Conservation (phyloP, 306 rosid species). For the Astragalus glycyphyllos region DNA sequence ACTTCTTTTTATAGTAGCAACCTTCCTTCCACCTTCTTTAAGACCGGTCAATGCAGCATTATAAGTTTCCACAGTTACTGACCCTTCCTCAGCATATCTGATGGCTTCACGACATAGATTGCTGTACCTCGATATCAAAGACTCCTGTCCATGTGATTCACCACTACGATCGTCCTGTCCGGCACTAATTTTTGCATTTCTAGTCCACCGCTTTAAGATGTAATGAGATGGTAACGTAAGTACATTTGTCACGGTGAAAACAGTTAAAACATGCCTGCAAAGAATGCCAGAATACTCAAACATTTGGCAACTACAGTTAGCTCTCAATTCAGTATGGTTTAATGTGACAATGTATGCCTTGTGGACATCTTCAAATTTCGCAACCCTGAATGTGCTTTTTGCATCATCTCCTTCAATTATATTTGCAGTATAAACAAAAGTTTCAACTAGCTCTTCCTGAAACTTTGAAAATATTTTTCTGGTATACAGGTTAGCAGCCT, state of each 20-base stretch:
- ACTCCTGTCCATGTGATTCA: slow-evolving; percentile 70
- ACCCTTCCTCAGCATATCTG: slow-evolving; percentile 91
- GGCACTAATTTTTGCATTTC: slow-evolving; percentile 64
- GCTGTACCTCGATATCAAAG: slow-evolving; percentile 68
- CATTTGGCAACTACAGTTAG: slow-evolving; percentile 71
- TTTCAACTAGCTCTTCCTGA: slow-evolving; percentile 95
- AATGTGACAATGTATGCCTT: slow-evolving; percentile 76
- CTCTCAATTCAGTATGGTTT: slow-evolving; percentile 77
- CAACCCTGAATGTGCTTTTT: slow-evolving; percentile 85
- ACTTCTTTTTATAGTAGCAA: slow-evolving; percentile 64
- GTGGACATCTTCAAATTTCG: slow-evolving; percentile 86
- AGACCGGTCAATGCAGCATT: slow-evolving; percentile 73
- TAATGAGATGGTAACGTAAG: slow-evolving; percentile 84
- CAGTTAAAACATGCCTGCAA: slow-evolving; percentile 89
- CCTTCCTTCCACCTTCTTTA: slow-evolving; percentile 78
- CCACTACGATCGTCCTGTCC: slow-evolving; percentile 64
- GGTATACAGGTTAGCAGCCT: slow-evolving; percentile 87
- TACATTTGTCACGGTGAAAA: slow-evolving; percentile 86
- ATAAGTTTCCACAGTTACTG: slow-evolving; percentile 75
- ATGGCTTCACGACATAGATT: slow-evolving; percentile 81
- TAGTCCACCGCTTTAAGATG: slow-evolving; percentile 59
- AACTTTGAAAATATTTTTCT: slow-evolving; percentile 80
- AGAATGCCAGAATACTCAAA: slow-evolving; percentile 77
- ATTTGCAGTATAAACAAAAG: slow-evolving; percentile 91
- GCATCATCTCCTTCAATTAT: slow-evolving; percentile 85